These are phyloP conservation scores for Diutina siamensis DNA, from an alignment of 1,139 yeast species.

Conservation along the genomic window DNA sequence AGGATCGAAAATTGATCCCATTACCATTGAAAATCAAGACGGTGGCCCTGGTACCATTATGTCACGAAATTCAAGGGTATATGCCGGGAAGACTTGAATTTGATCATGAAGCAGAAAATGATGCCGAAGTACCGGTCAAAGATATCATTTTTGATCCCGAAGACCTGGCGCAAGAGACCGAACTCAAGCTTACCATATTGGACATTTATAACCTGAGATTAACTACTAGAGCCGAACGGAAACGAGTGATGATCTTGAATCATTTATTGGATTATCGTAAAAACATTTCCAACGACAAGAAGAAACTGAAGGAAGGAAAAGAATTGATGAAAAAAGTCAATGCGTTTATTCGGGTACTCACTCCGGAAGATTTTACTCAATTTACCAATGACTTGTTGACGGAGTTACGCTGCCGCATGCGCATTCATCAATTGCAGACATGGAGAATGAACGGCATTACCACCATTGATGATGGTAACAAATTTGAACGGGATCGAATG, in stretches of 20 bases:
- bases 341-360: constrained; percentile 72
- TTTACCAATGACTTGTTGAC: constrained; percentile 63
- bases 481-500: constrained; percentile 80
- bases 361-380: constrained; percentile 66
- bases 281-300: constrained; percentile 65
- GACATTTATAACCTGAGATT: constrained; percentile 85
- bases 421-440: constrained; percentile 83
- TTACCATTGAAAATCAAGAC: constrained; percentile 78
- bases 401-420: constrained; percentile 67
- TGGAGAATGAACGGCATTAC: constrained; percentile 89
- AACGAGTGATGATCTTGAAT: constrained; percentile 69
- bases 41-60: constrained; percentile 85
- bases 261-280: constrained; percentile 74
- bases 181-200: constrained; percentile 73
- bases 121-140: constrained; percentile 87
- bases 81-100: constrained; percentile 98
- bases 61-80: constrained; percentile 94
- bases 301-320: constrained; percentile 79
- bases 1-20: constrained; percentile 54
- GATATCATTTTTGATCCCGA: constrained; percentile 95
- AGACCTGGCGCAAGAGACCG: constrained; percentile 78
- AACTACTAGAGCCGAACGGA: constrained; percentile 87
- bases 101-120: constrained; percentile 93
- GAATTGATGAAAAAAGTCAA: constrained; percentile 66
- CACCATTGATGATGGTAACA: constrained; percentile 69